These are phyloP conservation scores for Hibiscus tridactylites DNA, from an alignment of 345 rosid species.

Conservation along the genomic window DNA sequence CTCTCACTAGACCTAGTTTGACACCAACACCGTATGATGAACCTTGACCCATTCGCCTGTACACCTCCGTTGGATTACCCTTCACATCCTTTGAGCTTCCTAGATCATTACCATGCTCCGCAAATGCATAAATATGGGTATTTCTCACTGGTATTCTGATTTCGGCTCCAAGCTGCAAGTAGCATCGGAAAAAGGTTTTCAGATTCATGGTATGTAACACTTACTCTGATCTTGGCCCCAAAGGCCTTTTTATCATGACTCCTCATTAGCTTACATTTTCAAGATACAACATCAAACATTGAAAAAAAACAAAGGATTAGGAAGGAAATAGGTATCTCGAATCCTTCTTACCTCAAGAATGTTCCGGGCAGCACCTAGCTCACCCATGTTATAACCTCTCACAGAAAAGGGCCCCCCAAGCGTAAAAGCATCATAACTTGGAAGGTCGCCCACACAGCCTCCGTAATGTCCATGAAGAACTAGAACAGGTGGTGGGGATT, in stretches of 20 bases:
- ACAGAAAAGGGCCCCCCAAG: slow-evolving; percentile 99
- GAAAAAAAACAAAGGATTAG: not conserved
- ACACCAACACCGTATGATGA: slow-evolving; percentile 87
- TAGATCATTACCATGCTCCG: slow-evolving; percentile 90
- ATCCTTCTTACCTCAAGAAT: slow-evolving; percentile 62
- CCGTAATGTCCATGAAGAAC: slow-evolving; percentile 99
- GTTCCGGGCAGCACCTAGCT: slow-evolving; percentile 85
- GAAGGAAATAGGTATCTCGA: not conserved
- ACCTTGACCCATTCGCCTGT: slow-evolving; percentile 86
- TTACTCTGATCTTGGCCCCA: too few species aligned
- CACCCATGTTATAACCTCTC: slow-evolving; percentile 99
- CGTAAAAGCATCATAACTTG: slow-evolving; percentile 93
- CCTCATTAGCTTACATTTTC: not conserved
- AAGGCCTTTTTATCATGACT: too few species aligned
- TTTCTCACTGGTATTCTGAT: slow-evolving; percentile 74
- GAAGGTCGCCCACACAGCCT: slow-evolving; percentile 96
- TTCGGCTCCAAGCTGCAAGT: slow-evolving; percentile 84
- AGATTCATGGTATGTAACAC: not conserved
- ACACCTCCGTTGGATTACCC: slow-evolving; percentile 94
- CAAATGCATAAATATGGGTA: slow-evolving; percentile 82
- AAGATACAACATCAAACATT: not conserved
- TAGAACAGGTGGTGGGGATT: slow-evolving; percentile 80
- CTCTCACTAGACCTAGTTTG: slow-evolving; percentile 83
- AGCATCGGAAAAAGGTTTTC: slow-evolving; percentile 1
- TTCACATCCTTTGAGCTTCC: slow-evolving; percentile 95